Evolutionary conservation across 2,329 filamentous ascomycete genomes (phyloP), one percentile per base, ranked within the genome.

Genomic region (Exophiala viscosa): DNA sequence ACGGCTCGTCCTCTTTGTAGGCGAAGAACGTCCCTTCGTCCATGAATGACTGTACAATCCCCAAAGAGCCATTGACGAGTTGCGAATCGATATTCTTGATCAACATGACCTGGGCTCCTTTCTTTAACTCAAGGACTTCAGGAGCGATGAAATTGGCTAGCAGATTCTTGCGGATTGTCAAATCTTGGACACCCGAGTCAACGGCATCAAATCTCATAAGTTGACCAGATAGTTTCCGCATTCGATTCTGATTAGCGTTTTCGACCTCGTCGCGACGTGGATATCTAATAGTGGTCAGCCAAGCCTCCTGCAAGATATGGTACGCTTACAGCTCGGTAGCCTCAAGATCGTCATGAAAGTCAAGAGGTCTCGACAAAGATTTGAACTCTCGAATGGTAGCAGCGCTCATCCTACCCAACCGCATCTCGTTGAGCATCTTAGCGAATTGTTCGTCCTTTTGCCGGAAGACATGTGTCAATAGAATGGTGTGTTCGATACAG

Each of bases 31-130:
- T 80, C 39, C 75, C 73, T 60, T 86, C 82, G 47, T 78, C 82
- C 85, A 90, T 91, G 69, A 96, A 95, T 5, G 80, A 83, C 10
- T 86, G 79, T 3, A 99, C 87, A 56, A 87, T 91, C 18, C 93
- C 93, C 8, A 99, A 77, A 0, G 92, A 95, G 3, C 93, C 93
- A 66, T 99, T 99, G 61, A 97, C 93, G 0, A 99, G 79, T 0
- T 83, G 85, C 35, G 96, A 90, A 65, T 99, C 93, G 73, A 97
- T 86, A 64, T 99, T 99, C 70, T 99, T 99, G 77, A 99, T 96
- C n/a, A 99, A 76, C 93, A 99, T 99, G 40, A 99, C 95, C 67
- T 99, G 95, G 0, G 93, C 89, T 8, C 90, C 89, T 58, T 93
- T 86, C 69, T 96, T 97, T 28, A 99, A 73, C 32, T 87, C 83